These are phyloP conservation scores for Hemisphaericaspora xylofermentans DNA, from an alignment of 1,139 yeast genomes.

Conservation along the genomic window DNA sequence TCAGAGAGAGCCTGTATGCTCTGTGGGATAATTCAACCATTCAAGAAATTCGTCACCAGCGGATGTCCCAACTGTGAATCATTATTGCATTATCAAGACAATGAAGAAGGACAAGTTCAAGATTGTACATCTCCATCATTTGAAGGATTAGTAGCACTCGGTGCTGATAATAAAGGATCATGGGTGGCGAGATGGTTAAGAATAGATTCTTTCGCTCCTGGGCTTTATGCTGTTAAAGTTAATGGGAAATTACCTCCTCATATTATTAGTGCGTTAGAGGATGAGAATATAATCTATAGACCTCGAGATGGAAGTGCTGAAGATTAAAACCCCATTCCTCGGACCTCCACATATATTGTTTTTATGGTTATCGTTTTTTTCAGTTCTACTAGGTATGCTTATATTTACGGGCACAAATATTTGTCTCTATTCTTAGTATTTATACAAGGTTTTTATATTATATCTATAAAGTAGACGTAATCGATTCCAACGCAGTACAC, in stretches of 20 bases:
- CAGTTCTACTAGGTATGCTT: not conserved
- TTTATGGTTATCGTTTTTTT: not conserved
- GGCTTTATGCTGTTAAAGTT: slow-evolving; percentile 90
- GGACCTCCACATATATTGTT: not conserved
- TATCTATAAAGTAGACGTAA: slow-evolving; percentile 10
- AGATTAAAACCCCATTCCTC: slow-evolving; percentile 54
- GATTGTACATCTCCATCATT: slow-evolving; percentile 96
- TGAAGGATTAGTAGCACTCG: slow-evolving; percentile 92
- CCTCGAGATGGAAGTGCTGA: slow-evolving; percentile 96
- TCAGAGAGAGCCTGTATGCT: slow-evolving; percentile 96
- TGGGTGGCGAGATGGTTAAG: slow-evolving; percentile 99
- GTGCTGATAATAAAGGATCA: slow-evolving; percentile 74
- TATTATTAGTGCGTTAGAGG: slow-evolving; percentile 67
- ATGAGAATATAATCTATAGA: slow-evolving; percentile 76
- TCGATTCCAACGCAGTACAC: slow-evolving; percentile 18
- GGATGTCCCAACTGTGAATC: slow-evolving; percentile 99
- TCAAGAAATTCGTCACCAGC: slow-evolving; percentile 66
- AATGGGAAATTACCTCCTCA: slow-evolving; percentile 91
- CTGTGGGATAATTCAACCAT: slow-evolving; percentile 87
- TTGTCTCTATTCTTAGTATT: not conserved
- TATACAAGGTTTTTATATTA: not conserved
- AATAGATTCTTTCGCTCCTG: slow-evolving; percentile 85
- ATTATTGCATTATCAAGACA: slow-evolving; percentile 72
- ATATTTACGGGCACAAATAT: not conserved
- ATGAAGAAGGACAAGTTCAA: slow-evolving; percentile 79